These are phyloP conservation scores for Ophiostoma angusticollis DNA, from an alignment of 2,329 filamentous ascomycete genomes.

Conservation along the genomic window DNA sequence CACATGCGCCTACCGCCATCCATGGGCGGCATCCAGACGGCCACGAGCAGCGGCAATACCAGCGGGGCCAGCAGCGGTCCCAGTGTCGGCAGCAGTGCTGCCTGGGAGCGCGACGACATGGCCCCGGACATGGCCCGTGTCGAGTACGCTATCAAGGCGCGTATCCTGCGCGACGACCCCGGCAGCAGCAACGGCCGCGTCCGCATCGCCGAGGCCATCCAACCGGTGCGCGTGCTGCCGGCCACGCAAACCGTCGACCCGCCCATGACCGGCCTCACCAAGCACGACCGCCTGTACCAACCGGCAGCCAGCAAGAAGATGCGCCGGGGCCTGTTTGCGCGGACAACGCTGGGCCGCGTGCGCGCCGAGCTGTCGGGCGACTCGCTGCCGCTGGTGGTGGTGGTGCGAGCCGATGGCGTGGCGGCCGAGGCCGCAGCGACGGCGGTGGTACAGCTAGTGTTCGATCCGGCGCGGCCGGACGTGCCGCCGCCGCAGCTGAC, in stretches of 20 bases:
- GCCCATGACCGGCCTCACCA: constrained; percentile 34
- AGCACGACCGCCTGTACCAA: constrained; percentile 37
- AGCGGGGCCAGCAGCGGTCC: neutral
- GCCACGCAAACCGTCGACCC: constrained; percentile 35
- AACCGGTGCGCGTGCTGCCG: constrained; percentile 40
- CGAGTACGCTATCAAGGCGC: constrained; percentile 39
- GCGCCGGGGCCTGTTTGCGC: constrained; percentile 38
- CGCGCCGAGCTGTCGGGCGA: no score
- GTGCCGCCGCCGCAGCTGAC: constrained; percentile 35
- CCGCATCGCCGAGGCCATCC: constrained; percentile 18
- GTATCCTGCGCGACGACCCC: constrained; percentile 21
- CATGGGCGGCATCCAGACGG: constrained; percentile 31
- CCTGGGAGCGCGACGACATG: constrained; percentile 42
- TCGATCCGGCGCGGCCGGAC: constrained; percentile 31
- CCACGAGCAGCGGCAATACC: neutral
- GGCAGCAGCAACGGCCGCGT: constrained; percentile 8
- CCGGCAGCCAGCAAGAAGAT: constrained; percentile 39
- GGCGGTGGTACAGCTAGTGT: constrained; percentile 33
- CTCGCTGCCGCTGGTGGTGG: no score
- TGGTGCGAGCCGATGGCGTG: constrained; percentile 37
- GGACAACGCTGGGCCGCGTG: constrained; percentile 34
- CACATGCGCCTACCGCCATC: constrained; percentile 42
- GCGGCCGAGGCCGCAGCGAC: constrained; percentile 28
- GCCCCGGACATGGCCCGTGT: constrained; percentile 41
- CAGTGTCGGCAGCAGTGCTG: constrained; percentile 8